A percentile compares a stretch with the other conserved stretches of the same genome.
phyloP scores from a whole-genome alignment of 192 early-diverging fungal species.

The Entomortierella lignicola region DNA sequence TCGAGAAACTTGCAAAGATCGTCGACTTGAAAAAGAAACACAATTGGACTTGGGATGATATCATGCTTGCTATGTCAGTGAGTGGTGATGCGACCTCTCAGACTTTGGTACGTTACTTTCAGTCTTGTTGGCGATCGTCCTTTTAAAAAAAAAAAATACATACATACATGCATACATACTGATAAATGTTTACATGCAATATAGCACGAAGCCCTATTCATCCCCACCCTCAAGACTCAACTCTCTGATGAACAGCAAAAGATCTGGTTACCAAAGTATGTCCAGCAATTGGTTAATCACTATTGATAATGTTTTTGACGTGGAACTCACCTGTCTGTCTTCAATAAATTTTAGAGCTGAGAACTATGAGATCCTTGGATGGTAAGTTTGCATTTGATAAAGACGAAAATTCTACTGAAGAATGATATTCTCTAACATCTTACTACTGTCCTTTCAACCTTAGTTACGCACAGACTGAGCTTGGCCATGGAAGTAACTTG shows the following conservation, averaged over 20 bases:
- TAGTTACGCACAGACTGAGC: conserved; percentile 69
- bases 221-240: conserved; percentile 50
- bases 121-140: too few species aligned
- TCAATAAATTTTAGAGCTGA: conserved; percentile 32
- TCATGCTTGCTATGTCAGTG: conserved; percentile 69
- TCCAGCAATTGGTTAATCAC: too few species aligned
- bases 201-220: conserved; percentile 56
- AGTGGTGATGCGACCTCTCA: conserved; percentile 59
- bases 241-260: conserved; percentile 55
- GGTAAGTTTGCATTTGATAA: too few species aligned
- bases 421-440: not conserved
- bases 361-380: conserved; percentile 77
- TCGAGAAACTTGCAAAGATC: conserved; percentile 56
- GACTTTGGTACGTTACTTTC: conserved; percentile 49
- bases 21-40: conserved; percentile 73
- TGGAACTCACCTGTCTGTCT: not conserved
- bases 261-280: conserved; percentile 47
- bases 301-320: too few species aligned
- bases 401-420: too few species aligned
- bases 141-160: too few species aligned
- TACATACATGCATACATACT: not conserved
- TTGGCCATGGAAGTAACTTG: conserved; percentile 82
- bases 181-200: conserved; percentile 2
- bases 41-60: conserved; percentile 78
- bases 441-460: not conserved